Evolutionary conservation across 2,329 filamentous ascomycete species (phyloP), one percentile per base, ranked within the genome.

Genomic region (Calonectria hawksworthii): DNA sequence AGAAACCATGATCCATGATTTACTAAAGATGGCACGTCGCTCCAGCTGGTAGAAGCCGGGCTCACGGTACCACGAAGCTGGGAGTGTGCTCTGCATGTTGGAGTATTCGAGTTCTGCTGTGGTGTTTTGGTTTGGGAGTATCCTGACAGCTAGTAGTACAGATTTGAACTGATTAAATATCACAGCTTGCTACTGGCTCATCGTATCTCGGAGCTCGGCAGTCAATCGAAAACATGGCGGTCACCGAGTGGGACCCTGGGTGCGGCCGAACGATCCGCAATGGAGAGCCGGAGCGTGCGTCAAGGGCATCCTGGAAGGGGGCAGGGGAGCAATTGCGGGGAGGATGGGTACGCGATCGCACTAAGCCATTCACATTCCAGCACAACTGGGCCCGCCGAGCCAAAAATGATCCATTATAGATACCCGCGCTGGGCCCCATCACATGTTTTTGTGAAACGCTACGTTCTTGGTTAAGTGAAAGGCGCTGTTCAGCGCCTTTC

Each of bases 1-100:
- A 71, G 90, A 90, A 36, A 88, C 86, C 47, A 90, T 85, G 32
- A 89, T 85, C 89, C 89, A 91, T 77, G 87, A 87, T 76, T 86
- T 85, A 47, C 89, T 91, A 80, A 90, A 91, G 77, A 91, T 89
- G 47, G 89, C 87, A 18, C 89, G 86, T 26, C 88, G 83, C 80
- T 91, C 90, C 0, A 91, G 87, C 77, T 90, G 85, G 76, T 89
- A 90, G 83, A 91, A 88, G 69, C 86, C 86, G 28, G 83, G 80
- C 5, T 86, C 87, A 16, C 82, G 85, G 80, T 88, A 90, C 89
- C 89, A 90, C 8, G 86, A 87, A 6, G 50, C 85, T 4, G 89
- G 89, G 1, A 91, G 81, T 28, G 72, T 73, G 56, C 71, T 73
- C 30, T 73, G 66, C 71, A 73, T 73, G 16, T 26, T 72, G 63